Evolutionary conservation across 2,329 filamentous ascomycete genomes (phyloP).

Genomic region (Exophiala sp.): DNA sequence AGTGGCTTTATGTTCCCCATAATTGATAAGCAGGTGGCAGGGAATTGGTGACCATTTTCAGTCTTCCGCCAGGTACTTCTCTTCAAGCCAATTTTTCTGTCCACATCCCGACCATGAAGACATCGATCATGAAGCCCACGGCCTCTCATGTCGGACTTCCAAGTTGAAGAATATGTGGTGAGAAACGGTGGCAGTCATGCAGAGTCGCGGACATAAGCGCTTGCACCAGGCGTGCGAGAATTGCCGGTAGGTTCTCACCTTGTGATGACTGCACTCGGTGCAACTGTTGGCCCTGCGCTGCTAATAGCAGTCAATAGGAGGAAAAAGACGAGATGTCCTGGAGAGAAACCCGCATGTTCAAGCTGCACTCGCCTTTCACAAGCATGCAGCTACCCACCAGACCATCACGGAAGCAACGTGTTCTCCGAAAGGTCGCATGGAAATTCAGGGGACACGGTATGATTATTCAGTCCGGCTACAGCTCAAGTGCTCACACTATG

Average conservation of each 20-base stretch:
- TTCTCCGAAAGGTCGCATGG: background rate
- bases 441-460: background rate
- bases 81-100: background rate
- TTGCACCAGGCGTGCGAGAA: slow-evolving; percentile 16
- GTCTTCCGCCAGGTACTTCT: background rate
- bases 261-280: background rate
- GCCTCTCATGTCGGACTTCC: background rate
- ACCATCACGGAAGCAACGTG: background rate
- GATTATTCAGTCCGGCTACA: background rate
- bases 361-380: slow-evolving; percentile 23
- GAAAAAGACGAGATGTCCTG: slow-evolving; percentile 28
- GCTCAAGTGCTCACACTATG: background rate
- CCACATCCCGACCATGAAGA: background rate
- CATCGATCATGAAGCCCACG: background rate
- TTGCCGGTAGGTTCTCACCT: slow-evolving; percentile 7
- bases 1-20: background rate
- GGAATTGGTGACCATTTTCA: background rate
- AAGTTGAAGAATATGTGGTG: background rate
- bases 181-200: background rate
- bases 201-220: slow-evolving; percentile 4
- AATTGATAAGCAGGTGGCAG: background rate
- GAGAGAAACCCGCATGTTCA: slow-evolving; percentile 25
- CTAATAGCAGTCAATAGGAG: slow-evolving; percentile 11
- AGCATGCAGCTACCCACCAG: slow-evolving; percentile 15
- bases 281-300: background rate